Conservation (phyloP, 306 rosid genomes). For the Lathyrus sativus region DNA sequence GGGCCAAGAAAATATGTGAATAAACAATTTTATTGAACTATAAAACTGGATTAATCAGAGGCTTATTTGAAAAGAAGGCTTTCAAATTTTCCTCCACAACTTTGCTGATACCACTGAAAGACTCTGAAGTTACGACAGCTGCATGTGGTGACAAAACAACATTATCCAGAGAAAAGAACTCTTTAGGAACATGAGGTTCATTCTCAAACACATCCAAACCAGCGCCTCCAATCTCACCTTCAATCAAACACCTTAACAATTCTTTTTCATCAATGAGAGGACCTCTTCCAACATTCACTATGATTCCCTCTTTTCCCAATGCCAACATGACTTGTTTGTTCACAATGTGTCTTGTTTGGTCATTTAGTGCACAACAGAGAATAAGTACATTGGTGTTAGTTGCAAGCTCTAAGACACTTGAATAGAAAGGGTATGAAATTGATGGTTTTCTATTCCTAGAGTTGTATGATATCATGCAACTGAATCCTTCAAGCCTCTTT, state of each 20-base stretch:
- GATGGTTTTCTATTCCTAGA: conserved; percentile 48
- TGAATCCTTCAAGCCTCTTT: conserved; percentile 51
- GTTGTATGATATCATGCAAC: conserved; percentile 49
- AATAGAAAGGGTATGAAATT: conserved; percentile 43
- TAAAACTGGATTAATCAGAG: conserved; percentile 40
- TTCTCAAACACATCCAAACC: conserved; percentile 68
- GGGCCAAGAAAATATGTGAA: not conserved
- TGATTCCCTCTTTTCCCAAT: conserved; percentile 48
- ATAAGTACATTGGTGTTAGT: conserved; percentile 38
- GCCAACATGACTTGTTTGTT: conserved; percentile 51
- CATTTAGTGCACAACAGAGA: conserved; percentile 52
- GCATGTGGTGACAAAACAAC: conserved; percentile 56
- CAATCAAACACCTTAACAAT: conserved; percentile 19
- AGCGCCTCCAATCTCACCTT: conserved; percentile 42
- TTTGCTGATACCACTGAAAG: conserved; percentile 2
- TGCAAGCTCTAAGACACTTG: conserved; percentile 51
- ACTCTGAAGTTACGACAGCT: conserved; percentile 36
- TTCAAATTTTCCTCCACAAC: conserved; percentile 44
- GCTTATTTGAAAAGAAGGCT: conserved; percentile 55
- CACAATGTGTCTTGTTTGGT: conserved; percentile 48
- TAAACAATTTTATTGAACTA: not conserved
- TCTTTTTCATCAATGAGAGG: conserved; percentile 48
- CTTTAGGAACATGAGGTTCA: conserved; percentile 52
- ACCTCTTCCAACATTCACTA: conserved; percentile 56
- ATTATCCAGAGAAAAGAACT: conserved; percentile 47